These are phyloP conservation scores for Biancaea sappan DNA, from an alignment of 306 rosid species.

Conservation along the genomic window DNA sequence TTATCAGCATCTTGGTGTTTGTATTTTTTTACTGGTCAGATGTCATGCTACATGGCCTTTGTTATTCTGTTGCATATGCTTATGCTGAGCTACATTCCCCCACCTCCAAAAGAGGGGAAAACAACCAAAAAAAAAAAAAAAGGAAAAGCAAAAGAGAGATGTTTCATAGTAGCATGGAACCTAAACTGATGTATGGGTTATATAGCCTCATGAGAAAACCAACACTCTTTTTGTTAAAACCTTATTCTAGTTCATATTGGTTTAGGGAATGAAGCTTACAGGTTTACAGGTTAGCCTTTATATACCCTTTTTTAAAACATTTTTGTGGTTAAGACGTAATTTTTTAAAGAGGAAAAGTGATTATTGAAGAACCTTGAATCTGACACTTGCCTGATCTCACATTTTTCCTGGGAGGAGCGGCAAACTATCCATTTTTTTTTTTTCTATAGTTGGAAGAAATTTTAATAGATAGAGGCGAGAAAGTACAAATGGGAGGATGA, in stretches of 20 bases:
- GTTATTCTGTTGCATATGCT: conserved; percentile 4
- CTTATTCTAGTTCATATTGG: background rate
- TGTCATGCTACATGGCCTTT: conserved; percentile 14
- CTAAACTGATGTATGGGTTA: background rate
- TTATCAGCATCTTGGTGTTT: conserved; percentile 26
- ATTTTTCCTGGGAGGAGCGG: background rate
- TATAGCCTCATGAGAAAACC: conserved; percentile 9
- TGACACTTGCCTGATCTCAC: background rate
- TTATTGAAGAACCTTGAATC: background rate
- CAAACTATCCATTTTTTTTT: background rate
- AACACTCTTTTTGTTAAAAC: background rate
- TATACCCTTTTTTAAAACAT: background rate
- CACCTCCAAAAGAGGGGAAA: no score
- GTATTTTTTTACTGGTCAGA: conserved; percentile 3
- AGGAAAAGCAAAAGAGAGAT: background rate
- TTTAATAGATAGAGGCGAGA: background rate
- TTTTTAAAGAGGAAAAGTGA: background rate
- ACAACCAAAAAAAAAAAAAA: background rate
- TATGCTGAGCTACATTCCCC: background rate
- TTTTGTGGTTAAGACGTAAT: background rate
- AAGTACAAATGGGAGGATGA: background rate
- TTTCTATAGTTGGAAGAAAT: no score
- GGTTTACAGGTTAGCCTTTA: background rate
- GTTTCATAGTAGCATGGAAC: conserved; percentile 8
- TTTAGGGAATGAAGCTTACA: background rate